Evolutionary conservation across 2,329 filamentous ascomycete genomes (phyloP), one percentile per base, ranked within the genome.

Genomic region (Polytolypa hystricis): DNA sequence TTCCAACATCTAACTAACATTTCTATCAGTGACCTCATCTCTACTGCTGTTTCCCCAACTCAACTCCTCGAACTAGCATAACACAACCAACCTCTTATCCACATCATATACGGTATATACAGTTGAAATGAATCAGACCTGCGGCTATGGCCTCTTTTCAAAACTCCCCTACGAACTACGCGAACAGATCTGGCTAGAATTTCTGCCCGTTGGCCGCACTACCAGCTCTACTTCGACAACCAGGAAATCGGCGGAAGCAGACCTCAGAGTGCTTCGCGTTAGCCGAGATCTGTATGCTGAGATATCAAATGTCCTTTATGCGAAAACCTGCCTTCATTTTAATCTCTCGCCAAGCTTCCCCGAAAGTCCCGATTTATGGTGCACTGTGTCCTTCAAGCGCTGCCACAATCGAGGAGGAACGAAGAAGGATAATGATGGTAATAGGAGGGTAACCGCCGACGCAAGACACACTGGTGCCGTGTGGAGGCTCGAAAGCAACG

Each of bases 81-180:
- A n/a, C n/a, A n/a, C n/a, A n/a, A n/a, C n/a, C n/a, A n/a, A n/a
- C n/a, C n/a, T n/a, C n/a, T n/a, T n/a, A n/a, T n/a, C n/a, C n/a
- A n/a, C n/a, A n/a, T n/a, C n/a, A n/a, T n/a, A n/a, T n/a, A n/a
- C n/a, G n/a, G n/a, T n/a, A n/a, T n/a, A n/a, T n/a, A n/a, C n/a
- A n/a, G n/a, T n/a, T n/a, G n/a, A n/a, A n/a, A n/a, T n/a, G n/a
- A n/a, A n/a, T n/a, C n/a, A n/a, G n/a, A n/a, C n/a, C n/a, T n/a
- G n/a, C n/a, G 16, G 30, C 12, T 32, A 30, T 19, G 41, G 41
- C 7, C 15, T 25, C 16, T 25, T 42, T 19, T 38, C 33, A 30
- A 30, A 19, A 28, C 23, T 42, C 10, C 41, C 41, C 15, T 40
- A 35, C 33, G 41, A 42, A 20, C 25, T 42, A 12, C 41, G 41